phyloP scores from a whole-genome alignment of 768 basidiomycete genomes.

The Boletus bicolor region DNA sequence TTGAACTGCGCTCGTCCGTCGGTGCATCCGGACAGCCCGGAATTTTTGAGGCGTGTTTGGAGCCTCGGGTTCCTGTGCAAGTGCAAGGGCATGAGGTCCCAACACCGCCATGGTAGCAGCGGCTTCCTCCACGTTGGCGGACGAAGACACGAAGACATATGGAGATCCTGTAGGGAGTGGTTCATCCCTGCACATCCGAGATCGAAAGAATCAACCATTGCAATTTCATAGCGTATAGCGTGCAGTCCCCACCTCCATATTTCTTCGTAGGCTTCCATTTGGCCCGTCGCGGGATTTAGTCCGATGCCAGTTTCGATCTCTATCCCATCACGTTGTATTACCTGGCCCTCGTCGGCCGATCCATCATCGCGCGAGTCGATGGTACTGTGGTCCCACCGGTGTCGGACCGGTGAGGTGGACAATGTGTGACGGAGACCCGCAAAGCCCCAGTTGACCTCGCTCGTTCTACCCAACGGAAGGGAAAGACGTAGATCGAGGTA shows the following conservation, averaged over 20 bases:
- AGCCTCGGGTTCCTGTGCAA: conserved; percentile 12
- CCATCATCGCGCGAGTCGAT: conserved; percentile 22
- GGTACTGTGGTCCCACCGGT: conserved; percentile 16
- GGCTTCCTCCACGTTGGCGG: conserved; percentile 8
- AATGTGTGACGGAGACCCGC: conserved; percentile 23
- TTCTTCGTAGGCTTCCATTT: conserved; percentile 19
- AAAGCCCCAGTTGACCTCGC: conserved; percentile 24
- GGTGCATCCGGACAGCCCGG: conserved; percentile 19
- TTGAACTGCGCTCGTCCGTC: neutral
- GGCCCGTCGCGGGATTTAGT: conserved; percentile 21
- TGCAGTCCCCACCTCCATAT: conserved; percentile 18
- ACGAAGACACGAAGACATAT: conserved; percentile 23
- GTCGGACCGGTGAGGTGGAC: conserved; percentile 15
- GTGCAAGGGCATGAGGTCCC: conserved; percentile 24
- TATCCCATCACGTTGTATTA: conserved; percentile 17
- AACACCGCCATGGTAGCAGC: conserved; percentile 24
- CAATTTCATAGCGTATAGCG: too few species aligned
- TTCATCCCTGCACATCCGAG: conserved; percentile 18
- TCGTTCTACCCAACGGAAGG: conserved; percentile 15
- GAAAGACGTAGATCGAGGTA: conserved; percentile 29
- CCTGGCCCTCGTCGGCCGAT: conserved; percentile 18
- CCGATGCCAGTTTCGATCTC: conserved; percentile 27
- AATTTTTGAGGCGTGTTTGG: conserved; percentile 1
- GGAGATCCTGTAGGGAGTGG: conserved; percentile 8
- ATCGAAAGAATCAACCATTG: neutral